These are phyloP conservation scores for Lotus japonicus DNA, from an alignment of 306 rosid genomes.

Conservation along the genomic window DNA sequence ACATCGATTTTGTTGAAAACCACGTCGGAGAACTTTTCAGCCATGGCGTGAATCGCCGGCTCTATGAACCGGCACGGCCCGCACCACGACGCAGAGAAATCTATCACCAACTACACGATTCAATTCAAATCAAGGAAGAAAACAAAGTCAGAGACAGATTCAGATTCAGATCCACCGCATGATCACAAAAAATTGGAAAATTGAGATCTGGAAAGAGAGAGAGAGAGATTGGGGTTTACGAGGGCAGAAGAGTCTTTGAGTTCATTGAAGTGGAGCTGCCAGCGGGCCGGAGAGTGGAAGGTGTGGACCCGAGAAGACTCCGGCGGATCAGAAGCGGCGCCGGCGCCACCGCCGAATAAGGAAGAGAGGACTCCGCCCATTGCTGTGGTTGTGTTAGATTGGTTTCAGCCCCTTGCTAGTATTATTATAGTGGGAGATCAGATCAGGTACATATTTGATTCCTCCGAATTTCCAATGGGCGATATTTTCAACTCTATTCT, in stretches of 20 bases:
- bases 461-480: not conserved
- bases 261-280: conserved; percentile 59
- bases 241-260: conserved; percentile 44
- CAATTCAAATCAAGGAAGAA: not conserved
- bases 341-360: not conserved
- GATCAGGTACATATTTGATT: not conserved
- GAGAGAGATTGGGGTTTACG: conserved; percentile 22
- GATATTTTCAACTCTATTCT: no score
- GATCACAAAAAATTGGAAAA: not conserved
- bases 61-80: conserved; percentile 86
- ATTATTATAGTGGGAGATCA: no score
- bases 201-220: not conserved
- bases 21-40: conserved; percentile 46
- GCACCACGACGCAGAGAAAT: conserved; percentile 94
- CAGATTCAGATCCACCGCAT: not conserved
- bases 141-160: not conserved
- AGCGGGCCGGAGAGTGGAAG: conserved; percentile 68
- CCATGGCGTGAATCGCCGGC: conserved; percentile 56
- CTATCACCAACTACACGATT: conserved; percentile 55
- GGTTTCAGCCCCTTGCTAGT: not conserved
- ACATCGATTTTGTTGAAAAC: conserved; percentile 84
- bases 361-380: conserved; percentile 38
- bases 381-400: not conserved
- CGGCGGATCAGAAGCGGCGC: not conserved
- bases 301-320: conserved; percentile 31